Conservation (phyloP, 116 monocot species). For the Zostera marina region DNA sequence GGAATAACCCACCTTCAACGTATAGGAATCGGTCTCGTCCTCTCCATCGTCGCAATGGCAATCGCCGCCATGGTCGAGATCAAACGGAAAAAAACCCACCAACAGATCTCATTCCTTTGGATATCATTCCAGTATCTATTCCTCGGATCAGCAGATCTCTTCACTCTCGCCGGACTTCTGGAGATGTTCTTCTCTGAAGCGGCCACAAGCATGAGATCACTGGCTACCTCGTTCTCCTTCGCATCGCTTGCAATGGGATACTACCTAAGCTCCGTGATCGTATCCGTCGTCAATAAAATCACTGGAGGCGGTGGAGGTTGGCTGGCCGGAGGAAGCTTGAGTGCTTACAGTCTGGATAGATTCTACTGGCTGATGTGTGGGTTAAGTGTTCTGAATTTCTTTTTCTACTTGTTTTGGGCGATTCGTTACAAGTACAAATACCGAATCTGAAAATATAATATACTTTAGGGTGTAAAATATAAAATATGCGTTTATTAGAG, state of each 20-base stretch:
- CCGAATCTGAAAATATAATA: not conserved
- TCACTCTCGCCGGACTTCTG: conserved; percentile 61
- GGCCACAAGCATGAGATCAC: conserved; percentile 52
- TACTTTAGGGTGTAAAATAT: not conserved
- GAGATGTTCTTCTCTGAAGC: conserved; percentile 90
- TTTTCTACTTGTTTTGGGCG: conserved; percentile 42
- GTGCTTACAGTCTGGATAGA: conserved; percentile 41
- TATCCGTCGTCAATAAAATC: conserved; percentile 37
- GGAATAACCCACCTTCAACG: conserved; percentile 67
- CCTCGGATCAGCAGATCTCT: conserved; percentile 70
- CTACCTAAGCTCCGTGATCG: conserved; percentile 59
- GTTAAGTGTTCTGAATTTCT: conserved; percentile 44
- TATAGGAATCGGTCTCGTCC: conserved; percentile 49
- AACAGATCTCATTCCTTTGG: conserved; percentile 78
- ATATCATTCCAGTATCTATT: conserved; percentile 70
- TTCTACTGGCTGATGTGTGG: conserved; percentile 87
- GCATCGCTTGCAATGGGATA: conserved; percentile 81
- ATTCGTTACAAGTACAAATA: conserved; percentile 41
- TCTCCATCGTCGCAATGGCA: conserved; percentile 59
- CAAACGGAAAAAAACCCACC: conserved; percentile 33
- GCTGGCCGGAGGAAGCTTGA: conserved; percentile 51
- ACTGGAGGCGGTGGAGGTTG: conserved; percentile 25
- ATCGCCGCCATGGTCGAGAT: conserved; percentile 54
- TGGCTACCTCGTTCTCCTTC: conserved; percentile 67
- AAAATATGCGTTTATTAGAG: not conserved